These are phyloP conservation scores for Leucocoprinus birnbaumii DNA, from an alignment of 768 basidiomycete species.

Conservation along the genomic window DNA sequence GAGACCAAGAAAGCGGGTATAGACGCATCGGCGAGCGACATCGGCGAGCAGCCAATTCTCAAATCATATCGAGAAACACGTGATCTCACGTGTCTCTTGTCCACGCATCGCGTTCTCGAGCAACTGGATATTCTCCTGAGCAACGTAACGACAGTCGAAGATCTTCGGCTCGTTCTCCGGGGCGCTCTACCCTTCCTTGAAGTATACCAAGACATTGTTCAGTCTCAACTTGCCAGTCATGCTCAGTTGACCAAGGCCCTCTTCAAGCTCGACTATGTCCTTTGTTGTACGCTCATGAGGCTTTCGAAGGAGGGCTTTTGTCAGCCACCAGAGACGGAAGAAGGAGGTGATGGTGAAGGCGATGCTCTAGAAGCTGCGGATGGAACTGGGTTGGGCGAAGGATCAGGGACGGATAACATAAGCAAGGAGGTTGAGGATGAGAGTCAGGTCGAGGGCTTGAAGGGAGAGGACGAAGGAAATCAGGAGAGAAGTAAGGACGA, in stretches of 20 bases:
- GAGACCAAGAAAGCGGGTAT: conserved; percentile 18
- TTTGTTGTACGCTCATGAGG: conserved; percentile 70
- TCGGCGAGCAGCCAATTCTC: conserved; percentile 48
- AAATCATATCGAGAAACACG: conserved; percentile 42
- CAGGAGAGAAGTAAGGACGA: conserved; percentile 42
- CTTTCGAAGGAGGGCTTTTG: conserved; percentile 91
- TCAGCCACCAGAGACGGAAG: conserved; percentile 73
- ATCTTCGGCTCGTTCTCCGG: conserved; percentile 32
- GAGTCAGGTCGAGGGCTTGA: conserved; percentile 92
- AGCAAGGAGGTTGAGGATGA: conserved; percentile 96
- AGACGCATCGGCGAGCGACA: conserved; percentile 14
- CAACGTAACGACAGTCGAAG: conserved; percentile 31
- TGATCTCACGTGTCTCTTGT: conserved; percentile 46
- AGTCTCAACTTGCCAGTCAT: conserved; percentile 54
- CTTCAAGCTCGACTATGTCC: conserved; percentile 81
- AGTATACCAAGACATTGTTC: conserved; percentile 53
- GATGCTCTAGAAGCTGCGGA: conserved; percentile 50
- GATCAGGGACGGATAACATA: conserved; percentile 81
- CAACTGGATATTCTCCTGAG: conserved; percentile 37
- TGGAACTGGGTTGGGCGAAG: conserved; percentile 88
- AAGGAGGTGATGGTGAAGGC: conserved; percentile 49
- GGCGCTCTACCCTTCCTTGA: conserved; percentile 75
- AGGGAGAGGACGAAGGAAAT: conserved; percentile 54
- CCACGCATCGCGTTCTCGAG: conserved; percentile 38
- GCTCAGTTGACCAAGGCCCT: conserved; percentile 69